Evolutionary conservation across 1,284 basidiomycete species (phyloP).

Genomic region (Mycosarcoma mackinlayi): DNA sequence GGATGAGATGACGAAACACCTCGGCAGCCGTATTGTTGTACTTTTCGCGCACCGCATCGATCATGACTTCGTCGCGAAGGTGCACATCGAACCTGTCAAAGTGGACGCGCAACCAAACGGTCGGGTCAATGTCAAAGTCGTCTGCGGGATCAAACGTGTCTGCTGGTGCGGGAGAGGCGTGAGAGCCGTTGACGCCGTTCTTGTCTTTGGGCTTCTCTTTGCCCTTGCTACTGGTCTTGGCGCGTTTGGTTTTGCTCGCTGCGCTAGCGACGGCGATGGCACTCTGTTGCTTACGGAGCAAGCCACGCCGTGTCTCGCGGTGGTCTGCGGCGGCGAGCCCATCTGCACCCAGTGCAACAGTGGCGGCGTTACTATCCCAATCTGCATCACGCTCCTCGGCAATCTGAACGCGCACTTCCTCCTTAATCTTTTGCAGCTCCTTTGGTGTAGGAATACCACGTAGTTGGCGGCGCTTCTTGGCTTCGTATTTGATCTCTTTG

Average conservation of each 20-base stretch:
- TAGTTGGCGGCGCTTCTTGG: conserved; percentile 50
- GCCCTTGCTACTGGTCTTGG: conserved; percentile 32
- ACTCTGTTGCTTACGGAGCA: conserved; percentile 43
- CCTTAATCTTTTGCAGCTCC: conserved; percentile 65
- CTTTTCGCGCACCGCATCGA: conserved; percentile 54
- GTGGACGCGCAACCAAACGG: conserved; percentile 83
- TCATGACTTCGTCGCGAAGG: conserved; percentile 78
- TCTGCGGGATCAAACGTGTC: conserved; percentile 42
- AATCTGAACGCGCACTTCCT: conserved; percentile 63
- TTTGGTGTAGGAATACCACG: conserved; percentile 68
- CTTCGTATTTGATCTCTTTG: conserved; percentile 63
- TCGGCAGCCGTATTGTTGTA: conserved; percentile 62
- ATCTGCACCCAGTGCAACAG: conserved; percentile 25
- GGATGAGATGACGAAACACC: conserved; percentile 60
- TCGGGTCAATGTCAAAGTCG: conserved; percentile 59
- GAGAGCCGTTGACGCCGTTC: conserved; percentile 36
- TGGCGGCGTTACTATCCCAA: conserved; percentile 40
- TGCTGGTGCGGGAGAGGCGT: not conserved
- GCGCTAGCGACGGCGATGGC: conserved; percentile 36
- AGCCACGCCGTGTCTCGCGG: conserved; percentile 46
- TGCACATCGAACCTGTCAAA: conserved; percentile 87
- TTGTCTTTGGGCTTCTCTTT: conserved; percentile 28
- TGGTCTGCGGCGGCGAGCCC: conserved; percentile 28
- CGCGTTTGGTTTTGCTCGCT: conserved; percentile 40
- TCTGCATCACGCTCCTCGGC: conserved; percentile 66